Base-by-base conservation (phyloP, 495 filamentous ascomycete species). In the Physcia stellaris region DNA sequence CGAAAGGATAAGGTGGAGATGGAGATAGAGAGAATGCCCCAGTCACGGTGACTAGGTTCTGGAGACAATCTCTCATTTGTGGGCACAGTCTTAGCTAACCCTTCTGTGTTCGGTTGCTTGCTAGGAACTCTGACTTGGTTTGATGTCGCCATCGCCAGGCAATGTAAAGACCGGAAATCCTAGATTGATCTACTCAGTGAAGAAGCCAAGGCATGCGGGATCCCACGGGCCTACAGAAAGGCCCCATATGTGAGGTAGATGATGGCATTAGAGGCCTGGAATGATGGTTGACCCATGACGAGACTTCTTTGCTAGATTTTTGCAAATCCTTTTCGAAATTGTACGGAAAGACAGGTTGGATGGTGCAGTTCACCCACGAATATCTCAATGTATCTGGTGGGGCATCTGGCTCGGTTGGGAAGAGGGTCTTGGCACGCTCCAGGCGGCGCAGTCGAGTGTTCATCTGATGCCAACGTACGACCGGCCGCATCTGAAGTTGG, bases 81-180 rank as follows among this genome's bases (percentile, higher is more conserved):
- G n/a, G n/a, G n/a, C 18, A 17, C 24, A 21, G 19, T 19, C 32
- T 34, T 40, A 37, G 55, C 74, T 75, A 52, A 84, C 80, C 81
- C 54, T 72, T 80, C 60, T 86, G 81, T 57, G 79, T 81, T 41
- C 78, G 63, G 57, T 80, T 83, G 50, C 73, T 68, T 16, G 79
- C 61, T 15, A 86, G 63, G 45, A 72, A 86, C 39, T 83, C 68
- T 19, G 62, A 60, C 56, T 83, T 85, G 32, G 68, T 58, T 59
- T 85, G 79, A 48, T 72, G 65, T 49, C 79, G 71, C 59, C 77
- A 64, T 43, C 55, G 58, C 75, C 75, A 86, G 36, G 80, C 81
- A 32, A 84, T 61, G 41, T 60, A 71, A 31, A 72, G 68, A 36
- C 80, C 80, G 28, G 73, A 53, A 16, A 76, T 42, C 5, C 80